Evolutionary conservation across 441 rosid species (phyloP), one percentile per base, ranked within the genome.

Genomic region (Aleurites moluccanus): DNA sequence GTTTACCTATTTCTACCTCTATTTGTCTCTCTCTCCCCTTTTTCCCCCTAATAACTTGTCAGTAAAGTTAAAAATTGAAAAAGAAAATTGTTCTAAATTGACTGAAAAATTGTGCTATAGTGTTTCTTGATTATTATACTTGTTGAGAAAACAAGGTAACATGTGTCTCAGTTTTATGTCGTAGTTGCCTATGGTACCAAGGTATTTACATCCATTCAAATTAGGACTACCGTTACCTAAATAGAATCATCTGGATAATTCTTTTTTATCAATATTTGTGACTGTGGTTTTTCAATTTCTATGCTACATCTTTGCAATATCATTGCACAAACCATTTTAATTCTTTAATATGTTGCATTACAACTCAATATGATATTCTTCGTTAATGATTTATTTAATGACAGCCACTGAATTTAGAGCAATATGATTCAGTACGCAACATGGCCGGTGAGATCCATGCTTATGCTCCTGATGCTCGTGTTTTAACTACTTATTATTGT

Each of bases 391-490:
- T 40, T 76, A 67, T 81, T 69, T 77, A 44, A 30, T 82, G 80
- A 79, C 90, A 92, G 99, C 99, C 99, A 44, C 84, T 94, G 79
- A 92, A 92, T 84, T 85, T 90, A 87, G 96, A 92, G 76, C 99
- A 94, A 71, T 94, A 90, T 73, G 85, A 87, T 60, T 88, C 88
- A 65, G 81, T 94, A 65, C 89, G 96, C 82, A 87, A 74, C 74
- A 85, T 92, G 93, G 99, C 99, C 28, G 83, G 90, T 80, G 92
- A 90, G 82, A 85, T 94, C 82, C 91, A 89, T 79, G 87, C 92
- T 35, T 89, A 91, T 78, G 98, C 98, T 64, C 96, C 96, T 4
- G 99, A 94, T 84, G 98, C 99, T 56, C 98, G 99, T 74, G 86
- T 94, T 74, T 84, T 92, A 83, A 94, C 98, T 69, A 91, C 98